Base-by-base conservation (phyloP, 768 basidiomycete genomes). In the Termitomyces sp. region DNA sequence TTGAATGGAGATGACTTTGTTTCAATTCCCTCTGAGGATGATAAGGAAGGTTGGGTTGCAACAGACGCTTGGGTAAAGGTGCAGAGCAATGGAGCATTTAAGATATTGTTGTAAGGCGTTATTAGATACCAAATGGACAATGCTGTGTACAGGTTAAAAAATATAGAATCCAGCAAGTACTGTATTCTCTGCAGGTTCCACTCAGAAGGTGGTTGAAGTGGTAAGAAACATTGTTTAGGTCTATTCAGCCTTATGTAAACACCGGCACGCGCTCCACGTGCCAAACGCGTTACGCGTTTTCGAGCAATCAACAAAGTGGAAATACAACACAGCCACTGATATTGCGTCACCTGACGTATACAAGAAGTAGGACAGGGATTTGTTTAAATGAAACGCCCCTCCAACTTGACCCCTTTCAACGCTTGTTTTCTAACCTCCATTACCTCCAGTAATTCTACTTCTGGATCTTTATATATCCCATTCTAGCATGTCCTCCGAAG, bases 21-120 rank as follows among this genome's bases (percentile, higher is more conserved):
- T 7, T 68, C 68, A 42, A 70, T 77, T 29, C 69, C 66, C 8
- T 64, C 65, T 12, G 64, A 61, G 16, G 68, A 69, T 18, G 72
- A 69, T 5, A 67, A 70, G 22, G 73, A 78, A 56, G 74, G 71
- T 37, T 85, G 83, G 84, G 69, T 80, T 9, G 63, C 68, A 49
- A 79, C 76, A 1, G 78, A 75, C 3, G 72, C 72, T 15, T 64
- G 68, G 47, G 81, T 77, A 1, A 73, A 66, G 54, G 85, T 86
- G 57, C 77, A 81, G 70, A 79, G 84, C 26, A 90, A 88, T 65
- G 89, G 89, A 0, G 78, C 87, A 8, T 89, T 92, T 71, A 68
- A 72, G 55, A 62, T 75, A n/a, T 59, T 73, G 60, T 47, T 37
- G 18, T 59, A 58, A 42, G 26, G 33, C 16, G 29, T 4, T 37